These are phyloP conservation scores for Heliocybe sulcata DNA, from an alignment of 1,284 basidiomycete species.

Conservation along the genomic window DNA sequence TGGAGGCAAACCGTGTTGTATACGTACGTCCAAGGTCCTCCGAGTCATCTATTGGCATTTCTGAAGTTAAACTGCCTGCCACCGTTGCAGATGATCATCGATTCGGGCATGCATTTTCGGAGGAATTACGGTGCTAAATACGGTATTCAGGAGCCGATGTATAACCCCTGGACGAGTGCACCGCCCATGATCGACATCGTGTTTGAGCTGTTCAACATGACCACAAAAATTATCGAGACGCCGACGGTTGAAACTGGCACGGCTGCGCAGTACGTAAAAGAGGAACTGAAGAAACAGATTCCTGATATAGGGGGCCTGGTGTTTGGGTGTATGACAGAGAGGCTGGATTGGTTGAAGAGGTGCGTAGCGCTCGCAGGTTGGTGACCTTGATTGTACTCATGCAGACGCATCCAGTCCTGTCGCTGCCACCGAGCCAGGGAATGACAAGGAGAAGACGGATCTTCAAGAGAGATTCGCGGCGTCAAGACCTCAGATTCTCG, in stretches of 20 bases:
- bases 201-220: conserved; percentile 67
- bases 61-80: conserved; percentile 1
- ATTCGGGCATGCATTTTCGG: conserved; percentile 70
- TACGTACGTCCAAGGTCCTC: conserved; percentile 38
- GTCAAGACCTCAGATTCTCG: conserved; percentile 67
- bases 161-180: conserved; percentile 82
- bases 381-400: neutral
- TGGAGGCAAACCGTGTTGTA: conserved; percentile 70
- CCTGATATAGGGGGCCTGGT: conserved; percentile 65
- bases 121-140: conserved; percentile 69
- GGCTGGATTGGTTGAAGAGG: conserved; percentile 64
- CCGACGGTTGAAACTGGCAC: conserved; percentile 19
- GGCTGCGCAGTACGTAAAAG: conserved; percentile 16
- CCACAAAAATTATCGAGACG: conserved; percentile 42
- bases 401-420: conserved; percentile 25
- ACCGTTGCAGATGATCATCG: conserved; percentile 54
- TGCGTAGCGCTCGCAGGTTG: conserved; percentile 16
- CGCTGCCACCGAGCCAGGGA: conserved; percentile 35
- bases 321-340: conserved; percentile 70
- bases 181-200: conserved; percentile 62
- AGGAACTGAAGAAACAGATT: conserved; percentile 48
- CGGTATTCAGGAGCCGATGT: conserved; percentile 65
- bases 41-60: neutral
- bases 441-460: conserved; percentile 45
- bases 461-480: conserved; percentile 60